These are phyloP conservation scores for Rhynchospora breviuscula DNA, from an alignment of 176 grass and related monocot genomes.

Conservation along the genomic window DNA sequence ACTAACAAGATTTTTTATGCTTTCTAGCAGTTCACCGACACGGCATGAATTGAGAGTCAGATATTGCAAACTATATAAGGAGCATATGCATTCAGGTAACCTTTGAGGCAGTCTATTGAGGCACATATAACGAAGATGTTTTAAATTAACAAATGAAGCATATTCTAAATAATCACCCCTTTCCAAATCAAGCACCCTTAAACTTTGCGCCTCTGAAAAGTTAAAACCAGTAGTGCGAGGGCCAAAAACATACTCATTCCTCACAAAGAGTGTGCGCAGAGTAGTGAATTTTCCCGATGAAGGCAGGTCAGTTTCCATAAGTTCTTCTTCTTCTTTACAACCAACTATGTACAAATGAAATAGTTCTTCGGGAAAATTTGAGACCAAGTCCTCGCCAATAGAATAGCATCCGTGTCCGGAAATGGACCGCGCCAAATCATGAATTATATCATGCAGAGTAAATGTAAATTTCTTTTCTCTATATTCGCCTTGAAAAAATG, in stretches of 20 bases:
- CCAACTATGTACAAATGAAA: background rate
- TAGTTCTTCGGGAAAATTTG: background rate
- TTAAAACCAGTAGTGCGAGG: background rate
- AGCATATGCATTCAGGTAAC: background rate
- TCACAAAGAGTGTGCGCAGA: background rate
- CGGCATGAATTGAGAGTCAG: background rate
- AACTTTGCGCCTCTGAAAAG: background rate
- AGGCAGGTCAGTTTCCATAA: background rate
- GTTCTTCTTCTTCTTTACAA: too few species aligned
- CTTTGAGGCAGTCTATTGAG: background rate
- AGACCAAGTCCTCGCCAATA: background rate
- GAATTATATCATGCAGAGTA: slow-evolving; percentile 31
- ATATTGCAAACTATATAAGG: background rate
- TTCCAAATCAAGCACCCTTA: background rate
- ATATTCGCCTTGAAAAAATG: background rate
- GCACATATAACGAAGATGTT: background rate
- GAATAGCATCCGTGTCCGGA: slow-evolving; percentile 9
- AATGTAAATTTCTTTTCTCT: background rate
- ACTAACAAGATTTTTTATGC: background rate
- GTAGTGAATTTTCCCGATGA: background rate
- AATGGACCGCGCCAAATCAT: slow-evolving; percentile 24
- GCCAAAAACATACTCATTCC: too few species aligned
- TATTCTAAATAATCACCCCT: background rate
- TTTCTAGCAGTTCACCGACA: background rate
- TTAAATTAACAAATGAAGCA: background rate